Base-by-base conservation (phyloP, 2,329 filamentous ascomycete genomes). In the Talaromyces sp. region DNA sequence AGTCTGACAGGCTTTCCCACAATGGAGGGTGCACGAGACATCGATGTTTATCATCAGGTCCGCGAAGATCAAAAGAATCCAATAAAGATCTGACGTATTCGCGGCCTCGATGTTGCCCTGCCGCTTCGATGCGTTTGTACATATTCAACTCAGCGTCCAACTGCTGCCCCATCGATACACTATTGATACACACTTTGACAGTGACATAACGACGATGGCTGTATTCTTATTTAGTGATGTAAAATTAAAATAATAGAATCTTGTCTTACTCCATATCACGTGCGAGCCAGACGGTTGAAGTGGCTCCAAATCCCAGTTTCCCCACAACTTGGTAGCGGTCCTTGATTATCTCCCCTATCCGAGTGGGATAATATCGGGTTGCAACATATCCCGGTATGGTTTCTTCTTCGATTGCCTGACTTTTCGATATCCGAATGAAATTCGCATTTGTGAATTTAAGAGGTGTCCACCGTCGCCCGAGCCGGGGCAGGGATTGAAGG, bases 1-100 rank as follows among this genome's bases (percentile, higher is more conserved):
- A 76, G 1, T 63, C 57, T 41, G 65, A 51, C 0, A 76, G 59
- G 63, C 70, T 80, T 46, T 78, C 75, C 66, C 72, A 76, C n/a
- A 80, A 65, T 11, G 75, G 77, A 6, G 65, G 67, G 64, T 74
- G 71, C 6, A 75, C 66, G 5, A 76, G 67, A 32, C 70, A 75
- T 42, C 50, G 58, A 57, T 75, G 70, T 35, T 57, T 60, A 8
- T 70, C 65, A 16, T 63, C 27, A 8, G 65, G 63, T 1, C 66
- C 66, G 6, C 62, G 36, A 29, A 75, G 47, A 14, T 69, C 30
- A 52, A 76, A 76, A 0, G 64, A 52, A 43, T 74, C 68, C n/a
- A 70, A 63, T 24, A 73, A 51, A 0, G 55, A 55, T 39, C 73
- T 64, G 5, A 77, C 53, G 9, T 51, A 52, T 4, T 54, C 52